A percentile compares a stretch with the other conserved stretches of the same genome.
Conservation (phyloP, 441 rosid genomes). For the Syzygium malaccense region DNA sequence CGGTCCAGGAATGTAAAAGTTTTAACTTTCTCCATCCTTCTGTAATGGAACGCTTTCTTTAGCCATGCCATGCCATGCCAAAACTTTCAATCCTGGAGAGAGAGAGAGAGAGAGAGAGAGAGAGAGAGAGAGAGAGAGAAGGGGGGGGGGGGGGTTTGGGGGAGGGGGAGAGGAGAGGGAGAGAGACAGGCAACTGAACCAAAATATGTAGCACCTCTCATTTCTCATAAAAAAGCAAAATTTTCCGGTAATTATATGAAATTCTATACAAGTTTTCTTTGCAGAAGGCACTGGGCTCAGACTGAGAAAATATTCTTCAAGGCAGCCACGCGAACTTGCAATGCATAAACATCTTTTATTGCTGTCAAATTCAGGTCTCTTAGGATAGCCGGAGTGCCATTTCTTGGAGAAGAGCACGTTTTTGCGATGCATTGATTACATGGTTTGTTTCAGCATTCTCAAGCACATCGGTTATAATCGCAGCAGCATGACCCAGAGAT, state of each 20-base stretch:
- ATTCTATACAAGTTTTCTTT: not conserved
- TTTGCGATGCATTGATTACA: conserved; percentile 79
- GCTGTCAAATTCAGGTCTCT: not conserved
- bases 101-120: not conserved
- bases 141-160: no score
- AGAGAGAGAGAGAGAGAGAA: not conserved
- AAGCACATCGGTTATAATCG: conserved; percentile 79
- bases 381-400: conserved; percentile 83
- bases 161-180: not conserved
- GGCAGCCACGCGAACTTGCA: not conserved
- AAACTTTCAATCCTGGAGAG: not conserved
- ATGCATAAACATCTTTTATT: not conserved
- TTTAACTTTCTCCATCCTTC: not conserved
- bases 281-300: not conserved
- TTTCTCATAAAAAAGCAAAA: not conserved
- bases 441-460: conserved; percentile 86
- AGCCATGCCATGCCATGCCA: not conserved
- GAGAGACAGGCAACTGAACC: not conserved
- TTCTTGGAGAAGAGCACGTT: conserved; percentile 87
- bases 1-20: not conserved
- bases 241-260: not conserved
- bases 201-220: not conserved
- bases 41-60: not conserved
- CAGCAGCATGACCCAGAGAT: conserved; percentile 96
- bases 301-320: not conserved